Conservation (phyloP, 305 asterid species). For the Lippia alba region DNA sequence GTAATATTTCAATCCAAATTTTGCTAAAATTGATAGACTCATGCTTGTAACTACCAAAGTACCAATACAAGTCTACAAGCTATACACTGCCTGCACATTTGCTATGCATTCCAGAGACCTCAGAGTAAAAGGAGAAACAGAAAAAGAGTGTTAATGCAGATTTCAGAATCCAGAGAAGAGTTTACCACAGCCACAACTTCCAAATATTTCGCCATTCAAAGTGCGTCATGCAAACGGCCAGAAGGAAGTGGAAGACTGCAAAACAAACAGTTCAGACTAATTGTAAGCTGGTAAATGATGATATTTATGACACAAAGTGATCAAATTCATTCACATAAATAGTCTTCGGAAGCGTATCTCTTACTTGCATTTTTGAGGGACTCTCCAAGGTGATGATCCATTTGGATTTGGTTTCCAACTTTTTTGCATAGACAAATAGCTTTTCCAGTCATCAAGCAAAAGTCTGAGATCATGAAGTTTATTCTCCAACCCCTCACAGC, state of each 20-base stretch:
- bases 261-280: constrained; percentile 15
- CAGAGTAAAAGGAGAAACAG: not conserved
- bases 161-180: not conserved
- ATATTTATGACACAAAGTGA: too few relatives aligned
- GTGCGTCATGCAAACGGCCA: constrained; percentile 2
- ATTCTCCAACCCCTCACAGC: constrained; percentile 54
- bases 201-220: constrained; percentile 10
- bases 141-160: too few relatives aligned
- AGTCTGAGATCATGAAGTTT: constrained; percentile 64
- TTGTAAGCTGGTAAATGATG: not conserved
- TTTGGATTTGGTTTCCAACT: constrained; percentile 4
- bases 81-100: not conserved
- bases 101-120: not conserved
- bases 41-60: not conserved
- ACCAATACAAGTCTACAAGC: not conserved
- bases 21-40: not conserved
- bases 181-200: constrained; percentile 10
- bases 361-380: constrained; percentile 57
- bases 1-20: not conserved
- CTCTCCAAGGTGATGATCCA: constrained; percentile 39
- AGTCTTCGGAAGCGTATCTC: constrained; percentile 12
- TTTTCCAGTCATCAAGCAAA: constrained; percentile 59
- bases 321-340: not conserved
- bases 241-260: constrained; percentile 34
- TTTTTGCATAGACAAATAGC: constrained; percentile 34